Base-by-base conservation (phyloP, 306 rosid species). In the Prunus mongolica region DNA sequence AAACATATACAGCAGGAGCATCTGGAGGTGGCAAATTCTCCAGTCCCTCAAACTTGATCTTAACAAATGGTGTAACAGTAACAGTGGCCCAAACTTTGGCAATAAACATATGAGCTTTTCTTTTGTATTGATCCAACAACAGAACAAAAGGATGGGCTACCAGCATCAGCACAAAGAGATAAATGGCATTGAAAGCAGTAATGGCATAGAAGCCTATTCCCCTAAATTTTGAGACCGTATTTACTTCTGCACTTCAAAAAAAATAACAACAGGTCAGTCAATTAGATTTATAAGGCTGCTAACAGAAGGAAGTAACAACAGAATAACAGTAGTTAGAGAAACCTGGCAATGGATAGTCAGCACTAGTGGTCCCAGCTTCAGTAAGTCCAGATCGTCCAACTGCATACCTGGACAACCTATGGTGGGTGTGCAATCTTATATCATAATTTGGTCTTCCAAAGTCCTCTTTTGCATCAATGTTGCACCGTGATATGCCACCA, bases 1-100 rank as follows among this genome's bases (percentile, higher is more conserved):
- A 95, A 76, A 95, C 97, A 73, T 92, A 95, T 8, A 95, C 96
- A 41, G 97, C 99, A 75, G 97, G 93, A 71, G 88, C 80, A 77
- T 89, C 91, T 2, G 89, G 83, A 56, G 92, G 79, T 18, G 96
- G 99, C 61, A 95, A 83, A 83, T 95, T 95, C 87, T 90, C 97
- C 79, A 95, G 67, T 55, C 99, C 99, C 88, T 84, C 86, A 67
- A 81, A 85, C 75, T 90, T 73, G 61, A 95, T 85, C 77, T 85
- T 87, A 55, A 77, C 83, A 86, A 92, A 95, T n/a, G 91, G 97
- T 15, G 83, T 28, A 41, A 92, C 88, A 6, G 96, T 80, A 46
- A 88, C 57, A 12, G 57, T 72, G 25, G 99, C 96, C 99, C 99
- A 95, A 44, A 86, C 38, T 82, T 92, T 92, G 73, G 99, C 99